phyloP scores from a whole-genome alignment of 805 yeast species.

The Spathaspora gorwiae region DNA sequence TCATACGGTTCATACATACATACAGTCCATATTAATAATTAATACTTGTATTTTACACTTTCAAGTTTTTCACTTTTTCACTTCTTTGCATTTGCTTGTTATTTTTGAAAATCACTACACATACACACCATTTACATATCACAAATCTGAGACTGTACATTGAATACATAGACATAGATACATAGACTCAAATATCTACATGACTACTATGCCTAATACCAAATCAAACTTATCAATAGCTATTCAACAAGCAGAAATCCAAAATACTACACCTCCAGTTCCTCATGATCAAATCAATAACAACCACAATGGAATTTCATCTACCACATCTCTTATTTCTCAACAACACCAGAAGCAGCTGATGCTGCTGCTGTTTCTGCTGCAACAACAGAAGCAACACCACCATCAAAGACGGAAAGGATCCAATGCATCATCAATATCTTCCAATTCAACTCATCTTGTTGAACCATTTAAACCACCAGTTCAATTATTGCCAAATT shows the following conservation, averaged over 20 bases:
- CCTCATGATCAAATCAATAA: constrained; percentile 2
- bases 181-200: neutral
- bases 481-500: constrained; percentile 16
- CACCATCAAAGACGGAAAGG: neutral
- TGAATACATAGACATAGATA: neutral
- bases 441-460: neutral
- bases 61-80: too few relatives aligned
- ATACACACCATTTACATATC: too few relatives aligned
- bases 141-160: constrained; percentile 15
- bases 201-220: constrained; percentile 48
- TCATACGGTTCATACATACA: too few relatives aligned
- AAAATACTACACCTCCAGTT: constrained; percentile 10
- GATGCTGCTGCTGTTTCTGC: neutral
- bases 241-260: constrained; percentile 36
- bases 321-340: too few relatives aligned
- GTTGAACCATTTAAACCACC: constrained; percentile 3
- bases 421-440: neutral
- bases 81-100: too few relatives aligned
- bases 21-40: too few relatives aligned
- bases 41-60: neutral
- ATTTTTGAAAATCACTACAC: too few relatives aligned
- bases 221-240: constrained; percentile 42
- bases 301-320: neutral
- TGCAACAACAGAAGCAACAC: neutral
- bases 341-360: constrained; percentile 6